Base-by-base conservation (phyloP, 1,284 basidiomycete genomes). In the Cryptococcus sp. region DNA sequence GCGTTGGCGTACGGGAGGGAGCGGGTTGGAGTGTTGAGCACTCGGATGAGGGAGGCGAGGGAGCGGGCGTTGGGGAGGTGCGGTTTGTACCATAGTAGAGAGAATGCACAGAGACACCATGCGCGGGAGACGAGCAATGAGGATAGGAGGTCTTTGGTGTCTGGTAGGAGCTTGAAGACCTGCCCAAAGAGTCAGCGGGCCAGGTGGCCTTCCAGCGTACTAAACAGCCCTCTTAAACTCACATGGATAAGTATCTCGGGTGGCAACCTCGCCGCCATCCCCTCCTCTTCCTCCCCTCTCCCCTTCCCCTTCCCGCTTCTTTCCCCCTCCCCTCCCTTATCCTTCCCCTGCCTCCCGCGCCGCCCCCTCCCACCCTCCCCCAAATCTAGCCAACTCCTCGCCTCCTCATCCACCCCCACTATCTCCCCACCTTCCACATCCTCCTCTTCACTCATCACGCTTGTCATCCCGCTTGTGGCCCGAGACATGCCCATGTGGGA, bases 81-180 rank as follows among this genome's bases (percentile, higher is more conserved):
- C 16, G 95, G 94, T 66, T 91, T 88, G 76, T 94, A 88, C 95
- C 95, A 99, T 20, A 98, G 82, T 18, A 98, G 82, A 74, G 97
- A 92, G 53, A 95, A 92, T 8, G 91, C 87, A 75, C 92, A 95
- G 69, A 94, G 86, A 79, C 93, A 97, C 94, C 96, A 98, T 13
- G 86, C 82, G 56, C 90, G 86, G 38, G 87, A 93, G 36, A 98
- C 94, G 54, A 88, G 84, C 56, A 96, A 81, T 48, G 85, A 83
- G 60, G 82, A 81, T 63, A 88, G 84, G 42, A 96, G 81, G 77
- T 95, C 89, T 53, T 82, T 81, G 21, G 85, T 80, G 0, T 83
- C 82, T 57, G 88, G 84, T 12, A 98, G 81, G 64, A 92, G 85
- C 59, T 87, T 88, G 65, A 98, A 83, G 67, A 98, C 88, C 78